Conservation (phyloP, 495 filamentous ascomycete genomes). For the Evansstolkia leycettana region DNA sequence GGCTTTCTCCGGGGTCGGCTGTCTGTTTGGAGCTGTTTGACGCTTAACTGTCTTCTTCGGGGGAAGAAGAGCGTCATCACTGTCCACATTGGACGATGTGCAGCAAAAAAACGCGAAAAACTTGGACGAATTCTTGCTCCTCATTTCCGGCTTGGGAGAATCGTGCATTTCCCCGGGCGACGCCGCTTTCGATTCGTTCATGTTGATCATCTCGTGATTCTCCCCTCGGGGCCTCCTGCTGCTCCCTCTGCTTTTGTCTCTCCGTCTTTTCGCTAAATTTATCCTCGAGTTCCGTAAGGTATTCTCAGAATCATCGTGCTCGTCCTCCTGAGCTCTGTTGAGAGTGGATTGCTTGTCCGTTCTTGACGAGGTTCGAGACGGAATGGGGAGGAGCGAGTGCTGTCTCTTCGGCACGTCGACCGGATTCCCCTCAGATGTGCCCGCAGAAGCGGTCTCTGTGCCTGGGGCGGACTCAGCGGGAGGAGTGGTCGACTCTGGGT, state of each 20-base stretch:
- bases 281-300: slow-evolving; percentile 52
- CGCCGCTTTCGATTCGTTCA: slow-evolving; percentile 23
- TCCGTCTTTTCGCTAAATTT: slow-evolving; percentile 54
- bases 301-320: slow-evolving; percentile 47
- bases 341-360: slow-evolving; percentile 45
- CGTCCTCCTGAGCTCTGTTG: slow-evolving; percentile 52
- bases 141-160: slow-evolving; percentile 46
- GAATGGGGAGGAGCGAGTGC: slow-evolving; percentile 45
- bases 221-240: slow-evolving; percentile 43
- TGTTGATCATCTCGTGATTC: slow-evolving; percentile 27
- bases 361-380: slow-evolving; percentile 59
- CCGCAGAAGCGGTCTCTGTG: slow-evolving; percentile 6
- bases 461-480: slow-evolving; percentile 9
- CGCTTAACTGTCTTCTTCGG: slow-evolving; percentile 53
- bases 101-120: slow-evolving; percentile 76
- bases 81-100: slow-evolving; percentile 49
- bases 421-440: background rate
- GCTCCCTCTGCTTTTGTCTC: slow-evolving; percentile 57
- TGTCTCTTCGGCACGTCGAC: slow-evolving; percentile 38
- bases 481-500: slow-evolving; percentile 12
- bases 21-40: slow-evolving; percentile 41
- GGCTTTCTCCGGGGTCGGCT: slow-evolving; percentile 39
- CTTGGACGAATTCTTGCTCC: slow-evolving; percentile 31
- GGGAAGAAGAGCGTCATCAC: slow-evolving; percentile 47
- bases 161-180: slow-evolving; percentile 18